A percentile compares a stretch with the other conserved stretches of the same genome.
Evolutionary conservation across 2,329 filamentous ascomycete species (phyloP).

Genomic region (Pseudocercospora crystallina): DNA sequence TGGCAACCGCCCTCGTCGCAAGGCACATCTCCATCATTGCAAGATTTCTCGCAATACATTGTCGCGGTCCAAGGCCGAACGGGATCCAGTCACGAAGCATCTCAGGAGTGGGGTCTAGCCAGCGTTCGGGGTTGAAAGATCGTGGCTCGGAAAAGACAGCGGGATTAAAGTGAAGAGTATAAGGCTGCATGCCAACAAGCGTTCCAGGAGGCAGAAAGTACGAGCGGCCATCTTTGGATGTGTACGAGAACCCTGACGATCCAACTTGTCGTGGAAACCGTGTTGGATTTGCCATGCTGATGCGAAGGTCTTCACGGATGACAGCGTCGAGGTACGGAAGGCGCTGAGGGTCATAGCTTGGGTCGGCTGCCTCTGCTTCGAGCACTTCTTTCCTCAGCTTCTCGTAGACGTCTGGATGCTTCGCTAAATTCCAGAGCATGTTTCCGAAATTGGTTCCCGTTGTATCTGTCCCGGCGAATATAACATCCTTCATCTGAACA

Average conservation of each 20-base stretch:
- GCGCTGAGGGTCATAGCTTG: conserved; percentile 34
- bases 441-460: conserved; percentile 54
- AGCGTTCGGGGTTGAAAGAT: conserved; percentile 51
- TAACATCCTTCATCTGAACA: conserved; percentile 55
- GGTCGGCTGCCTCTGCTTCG: conserved; percentile 25
- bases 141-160: conserved; percentile 45
- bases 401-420: conserved; percentile 42
- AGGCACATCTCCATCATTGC: conserved; percentile 47
- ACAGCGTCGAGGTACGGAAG: conserved; percentile 51
- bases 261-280: conserved; percentile 52
- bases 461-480: conserved; percentile 57
- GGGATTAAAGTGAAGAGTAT: conserved; percentile 49
- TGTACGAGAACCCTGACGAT: conserved; percentile 37
- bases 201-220: conserved; percentile 42
- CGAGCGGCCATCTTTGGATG: conserved; percentile 2
- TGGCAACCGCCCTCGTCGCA: conserved; percentile 45
- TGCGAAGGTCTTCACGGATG: conserved; percentile 51
- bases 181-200: conserved; percentile 47
- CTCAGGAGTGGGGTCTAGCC: conserved; percentile 40
- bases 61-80: conserved; percentile 50
- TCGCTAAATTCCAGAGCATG: conserved; percentile 47
- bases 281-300: conserved; percentile 54
- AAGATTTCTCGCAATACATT: conserved; percentile 53
- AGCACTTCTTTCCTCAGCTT: conserved; percentile 38
- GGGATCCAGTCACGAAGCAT: conserved; percentile 49